A percentile compares a stretch with the other conserved stretches of the same genome.
phyloP scores from a whole-genome alignment of 345 rosid species.

The Citrus glauca region DNA sequence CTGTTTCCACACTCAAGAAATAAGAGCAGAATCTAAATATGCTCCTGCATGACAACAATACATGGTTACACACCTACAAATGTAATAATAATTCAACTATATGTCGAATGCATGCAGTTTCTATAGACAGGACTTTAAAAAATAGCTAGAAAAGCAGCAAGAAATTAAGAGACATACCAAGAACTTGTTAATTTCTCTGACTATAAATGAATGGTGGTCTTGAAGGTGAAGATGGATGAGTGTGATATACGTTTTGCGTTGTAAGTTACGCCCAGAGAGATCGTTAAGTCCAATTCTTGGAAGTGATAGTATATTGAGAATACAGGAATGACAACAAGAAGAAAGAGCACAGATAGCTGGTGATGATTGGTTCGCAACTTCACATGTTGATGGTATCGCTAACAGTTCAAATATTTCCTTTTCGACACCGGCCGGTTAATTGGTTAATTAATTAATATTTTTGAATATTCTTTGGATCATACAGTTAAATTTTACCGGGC shows the following conservation, averaged over 20 bases:
- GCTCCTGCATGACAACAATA: background rate
- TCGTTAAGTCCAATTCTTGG: conserved; percentile 3
- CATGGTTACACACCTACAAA: background rate
- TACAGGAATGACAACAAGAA: background rate
- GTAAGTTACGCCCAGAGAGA: background rate
- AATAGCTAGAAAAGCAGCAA: background rate
- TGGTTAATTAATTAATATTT: background rate
- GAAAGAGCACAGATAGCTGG: background rate
- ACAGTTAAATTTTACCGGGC: background rate
- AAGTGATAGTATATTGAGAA: background rate
- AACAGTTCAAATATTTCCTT: conserved; percentile 3
- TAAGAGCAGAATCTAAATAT: background rate
- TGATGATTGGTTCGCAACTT: conserved; percentile 19
- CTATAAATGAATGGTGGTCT: too few species aligned
- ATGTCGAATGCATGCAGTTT: background rate
- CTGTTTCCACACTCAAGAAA: conserved; percentile 13
- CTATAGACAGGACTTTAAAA: background rate
- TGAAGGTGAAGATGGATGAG: too few species aligned
- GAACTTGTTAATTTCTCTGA: background rate
- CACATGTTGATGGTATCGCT: conserved; percentile 28
- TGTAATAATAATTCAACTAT: background rate
- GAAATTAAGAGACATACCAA: conserved; percentile 11
- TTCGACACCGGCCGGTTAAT: background rate
- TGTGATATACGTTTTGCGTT: background rate
- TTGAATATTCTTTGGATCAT: background rate